Conservation (phyloP, 2,329 filamentous ascomycete genomes). For the Botrytis sinoallii region DNA sequence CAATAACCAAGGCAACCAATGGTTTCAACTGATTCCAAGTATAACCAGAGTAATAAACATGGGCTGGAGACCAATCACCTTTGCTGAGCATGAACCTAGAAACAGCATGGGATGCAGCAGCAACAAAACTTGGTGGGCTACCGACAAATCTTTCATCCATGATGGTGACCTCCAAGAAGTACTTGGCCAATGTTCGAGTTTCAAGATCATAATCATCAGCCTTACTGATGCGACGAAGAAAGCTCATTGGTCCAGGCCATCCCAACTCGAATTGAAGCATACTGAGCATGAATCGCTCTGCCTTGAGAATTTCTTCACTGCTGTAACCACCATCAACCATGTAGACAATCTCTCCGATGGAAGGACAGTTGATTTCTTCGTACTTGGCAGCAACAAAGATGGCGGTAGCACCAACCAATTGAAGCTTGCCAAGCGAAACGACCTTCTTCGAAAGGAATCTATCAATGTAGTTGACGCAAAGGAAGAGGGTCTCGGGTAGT, state of each 20-base stretch:
- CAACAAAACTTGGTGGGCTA: constrained; percentile 82
- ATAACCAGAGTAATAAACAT: constrained; percentile 92
- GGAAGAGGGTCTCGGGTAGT: constrained; percentile 90
- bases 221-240: constrained; percentile 94
- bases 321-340: constrained; percentile 96
- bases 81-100: constrained; percentile 85
- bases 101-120: constrained; percentile 89
- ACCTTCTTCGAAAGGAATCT: constrained; percentile 93
- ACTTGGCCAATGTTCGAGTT: constrained; percentile 92
- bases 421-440: constrained; percentile 89
- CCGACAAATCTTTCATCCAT: constrained; percentile 98
- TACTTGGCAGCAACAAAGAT: constrained; percentile 97
- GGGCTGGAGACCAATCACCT: constrained; percentile 81
- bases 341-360: constrained; percentile 91
- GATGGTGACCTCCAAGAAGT: constrained; percentile 92
- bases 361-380: constrained; percentile 97
- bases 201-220: constrained; percentile 97
- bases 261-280: constrained; percentile 95
- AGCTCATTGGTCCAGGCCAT: constrained; percentile 99
- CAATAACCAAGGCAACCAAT: constrained; percentile 73
- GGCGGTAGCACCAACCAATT: constrained; percentile 92
- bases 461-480: constrained; percentile 95
- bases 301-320: constrained; percentile 89
- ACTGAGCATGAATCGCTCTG: constrained; percentile 95
- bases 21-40: constrained; percentile 80